A percentile compares a stretch with the other conserved stretches of the same genome.
These are phyloP conservation scores for Trichophyton verrucosum DNA, from an alignment of 2,329 filamentous ascomycete species.

Conservation along the genomic window DNA sequence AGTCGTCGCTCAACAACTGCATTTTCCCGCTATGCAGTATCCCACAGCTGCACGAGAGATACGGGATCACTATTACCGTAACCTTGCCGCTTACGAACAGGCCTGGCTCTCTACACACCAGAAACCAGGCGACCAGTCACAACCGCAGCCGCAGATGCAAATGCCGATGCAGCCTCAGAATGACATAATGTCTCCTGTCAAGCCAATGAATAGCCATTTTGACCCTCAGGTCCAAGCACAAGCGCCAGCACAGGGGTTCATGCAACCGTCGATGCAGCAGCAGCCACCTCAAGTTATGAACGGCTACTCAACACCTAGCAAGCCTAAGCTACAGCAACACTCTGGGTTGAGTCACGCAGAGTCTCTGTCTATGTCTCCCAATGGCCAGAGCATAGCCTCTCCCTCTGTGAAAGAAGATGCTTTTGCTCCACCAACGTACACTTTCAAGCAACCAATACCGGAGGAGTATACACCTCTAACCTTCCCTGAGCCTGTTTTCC, in stretches of 20 bases:
- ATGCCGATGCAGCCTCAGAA: constrained; percentile 33
- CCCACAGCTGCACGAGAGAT: constrained; percentile 58
- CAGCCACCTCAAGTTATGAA: constrained; percentile 8
- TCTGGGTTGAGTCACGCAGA: constrained; percentile 18
- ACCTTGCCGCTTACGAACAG: constrained; percentile 62
- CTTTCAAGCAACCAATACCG: constrained; percentile 14
- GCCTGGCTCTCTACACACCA: constrained; percentile 34
- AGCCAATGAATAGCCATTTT: constrained; percentile 38
- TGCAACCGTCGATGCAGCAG: constrained; percentile 2
- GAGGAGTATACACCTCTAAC: constrained; percentile 38
- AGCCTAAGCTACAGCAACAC: constrained; percentile 13
- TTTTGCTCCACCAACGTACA: constrained; percentile 1
- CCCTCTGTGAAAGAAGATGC: constrained; percentile 15
- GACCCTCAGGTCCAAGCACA: constrained; percentile 21
- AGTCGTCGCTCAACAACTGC: constrained; percentile 52
- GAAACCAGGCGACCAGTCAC: constrained; percentile 28
- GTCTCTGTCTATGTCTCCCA: constrained; percentile 16
- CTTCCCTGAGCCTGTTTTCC: constrained; percentile 41
- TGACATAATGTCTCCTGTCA: constrained; percentile 30
- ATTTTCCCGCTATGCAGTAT: constrained; percentile 49
- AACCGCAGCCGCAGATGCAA: neutral
- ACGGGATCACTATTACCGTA: constrained; percentile 59
- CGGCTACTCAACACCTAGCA: neutral
- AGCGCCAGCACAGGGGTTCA: neutral
- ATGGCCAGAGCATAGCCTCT: constrained; percentile 14